These are phyloP conservation scores for Tolypocladium inflatum DNA, from an alignment of 2,329 filamentous ascomycete genomes.

Conservation along the genomic window DNA sequence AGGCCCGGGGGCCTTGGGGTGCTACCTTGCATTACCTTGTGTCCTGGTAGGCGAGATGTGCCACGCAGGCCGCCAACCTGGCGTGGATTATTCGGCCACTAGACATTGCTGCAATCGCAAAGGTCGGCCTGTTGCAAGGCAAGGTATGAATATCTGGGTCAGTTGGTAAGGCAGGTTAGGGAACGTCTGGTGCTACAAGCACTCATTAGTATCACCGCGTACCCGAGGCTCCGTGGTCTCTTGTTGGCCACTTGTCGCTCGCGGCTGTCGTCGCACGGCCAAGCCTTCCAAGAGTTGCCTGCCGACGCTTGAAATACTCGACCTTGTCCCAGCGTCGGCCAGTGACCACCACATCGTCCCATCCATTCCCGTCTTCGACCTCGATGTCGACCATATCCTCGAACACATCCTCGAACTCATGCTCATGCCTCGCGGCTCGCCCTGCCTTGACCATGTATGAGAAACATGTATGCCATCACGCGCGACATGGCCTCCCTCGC, in stretches of 20 bases:
- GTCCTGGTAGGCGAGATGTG: neutral
- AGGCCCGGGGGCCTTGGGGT: neutral
- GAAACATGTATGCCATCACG: neutral
- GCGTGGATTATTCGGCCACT: neutral
- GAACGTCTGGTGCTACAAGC: neutral
- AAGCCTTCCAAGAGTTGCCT: neutral
- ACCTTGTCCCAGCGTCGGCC: neutral
- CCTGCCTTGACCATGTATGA: neutral
- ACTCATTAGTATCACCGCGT: neutral
- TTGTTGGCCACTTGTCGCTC: neutral
- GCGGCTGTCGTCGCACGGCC: neutral
- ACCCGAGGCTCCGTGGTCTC: neutral
- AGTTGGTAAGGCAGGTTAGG: neutral
- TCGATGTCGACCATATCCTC: neutral
- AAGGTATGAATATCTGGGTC: too few species aligned
- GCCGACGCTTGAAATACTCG: neutral
- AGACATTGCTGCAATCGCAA: neutral
- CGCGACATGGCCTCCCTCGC: neutral
- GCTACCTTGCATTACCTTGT: neutral
- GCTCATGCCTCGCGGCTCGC: neutral
- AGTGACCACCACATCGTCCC: too few species aligned
- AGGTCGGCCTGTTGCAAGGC: too few species aligned
- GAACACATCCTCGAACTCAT: neutral
- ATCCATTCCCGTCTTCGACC: neutral
- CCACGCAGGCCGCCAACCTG: neutral